A percentile compares a stretch with the other conserved stretches of the same genome.
phyloP scores from a whole-genome alignment of 164 flowering plant genomes.

The Euptelea pleiosperma region DNA sequence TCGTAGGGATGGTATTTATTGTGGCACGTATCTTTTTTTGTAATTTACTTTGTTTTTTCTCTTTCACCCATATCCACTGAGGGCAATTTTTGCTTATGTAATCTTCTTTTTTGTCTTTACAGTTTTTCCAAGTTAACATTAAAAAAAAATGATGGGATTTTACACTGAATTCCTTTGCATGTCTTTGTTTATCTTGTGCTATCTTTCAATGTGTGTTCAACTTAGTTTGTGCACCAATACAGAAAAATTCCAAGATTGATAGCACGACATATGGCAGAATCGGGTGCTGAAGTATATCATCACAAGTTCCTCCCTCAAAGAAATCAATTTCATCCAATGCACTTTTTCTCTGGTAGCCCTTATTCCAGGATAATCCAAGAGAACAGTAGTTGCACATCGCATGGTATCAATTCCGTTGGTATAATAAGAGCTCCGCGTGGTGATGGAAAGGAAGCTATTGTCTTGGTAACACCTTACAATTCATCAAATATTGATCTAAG shows the following conservation, averaged over 20 bases:
- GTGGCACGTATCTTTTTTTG: no score
- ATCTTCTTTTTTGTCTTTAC: background rate
- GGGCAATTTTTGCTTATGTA: no score
- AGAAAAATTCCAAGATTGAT: slow-evolving; percentile 60
- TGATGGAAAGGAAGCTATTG: slow-evolving; percentile 97
- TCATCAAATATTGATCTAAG: slow-evolving; percentile 31
- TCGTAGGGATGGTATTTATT: no score
- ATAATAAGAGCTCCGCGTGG: slow-evolving; percentile 92
- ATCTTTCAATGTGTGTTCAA: background rate
- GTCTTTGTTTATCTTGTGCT: background rate
- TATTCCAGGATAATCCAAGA: slow-evolving; percentile 34
- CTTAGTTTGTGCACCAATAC: slow-evolving; percentile 19
- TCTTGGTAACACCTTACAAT: slow-evolving; percentile 88
- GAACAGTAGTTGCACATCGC: slow-evolving; percentile 40
- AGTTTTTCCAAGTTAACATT: background rate
- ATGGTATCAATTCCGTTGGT: slow-evolving; percentile 71
- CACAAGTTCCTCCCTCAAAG: slow-evolving; percentile 59
- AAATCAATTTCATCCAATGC: slow-evolving; percentile 61
- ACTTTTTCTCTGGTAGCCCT: slow-evolving; percentile 58
- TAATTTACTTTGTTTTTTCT: no score
- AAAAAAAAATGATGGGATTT: no score
- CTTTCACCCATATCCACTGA: no score
- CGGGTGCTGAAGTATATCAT: slow-evolving; percentile 79
- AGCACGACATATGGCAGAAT: slow-evolving; percentile 52
- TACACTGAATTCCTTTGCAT: background rate